These are phyloP conservation scores for Triticum turgidum DNA, from an alignment of 176 grass and related monocot species.

Conservation along the genomic window DNA sequence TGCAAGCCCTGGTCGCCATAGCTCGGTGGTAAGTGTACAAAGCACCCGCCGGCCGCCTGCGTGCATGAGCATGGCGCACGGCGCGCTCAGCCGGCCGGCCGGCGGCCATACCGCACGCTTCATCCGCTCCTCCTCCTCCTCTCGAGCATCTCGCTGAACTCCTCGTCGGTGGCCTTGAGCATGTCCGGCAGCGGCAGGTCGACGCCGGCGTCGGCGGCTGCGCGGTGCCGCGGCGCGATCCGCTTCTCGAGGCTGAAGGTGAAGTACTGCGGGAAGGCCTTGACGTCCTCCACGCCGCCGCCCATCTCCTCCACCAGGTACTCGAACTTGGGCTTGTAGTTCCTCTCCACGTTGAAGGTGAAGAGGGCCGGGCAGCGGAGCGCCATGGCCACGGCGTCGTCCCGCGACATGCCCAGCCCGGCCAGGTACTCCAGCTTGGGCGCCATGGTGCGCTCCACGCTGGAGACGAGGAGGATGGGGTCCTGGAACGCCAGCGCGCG, in stretches of 20 bases:
- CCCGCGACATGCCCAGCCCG: constrained; percentile 39
- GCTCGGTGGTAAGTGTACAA: background rate
- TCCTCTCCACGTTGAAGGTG: constrained; percentile 67
- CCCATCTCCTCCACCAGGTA: constrained; percentile 54
- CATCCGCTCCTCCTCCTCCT: constrained; percentile 6
- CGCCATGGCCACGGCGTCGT: constrained; percentile 52
- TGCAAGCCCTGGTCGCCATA: background rate
- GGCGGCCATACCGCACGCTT: too few relatives aligned
- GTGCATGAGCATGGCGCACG: background rate
- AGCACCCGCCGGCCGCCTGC: background rate
- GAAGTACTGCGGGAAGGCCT: constrained; percentile 84
- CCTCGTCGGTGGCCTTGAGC: constrained; percentile 67
- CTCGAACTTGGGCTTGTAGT: constrained; percentile 67
- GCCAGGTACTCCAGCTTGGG: constrained; percentile 59
- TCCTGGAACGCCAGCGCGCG: constrained; percentile 47
- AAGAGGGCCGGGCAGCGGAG: constrained; percentile 56
- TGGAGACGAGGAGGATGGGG: constrained; percentile 69
- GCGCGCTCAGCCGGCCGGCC: background rate
- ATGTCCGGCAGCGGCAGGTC: constrained; percentile 47
- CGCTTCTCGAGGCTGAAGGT: constrained; percentile 68
- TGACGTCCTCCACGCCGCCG: constrained; percentile 64
- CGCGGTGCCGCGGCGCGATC: constrained; percentile 62
- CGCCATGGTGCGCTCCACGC: constrained; percentile 60
- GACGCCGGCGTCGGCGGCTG: constrained; percentile 44
- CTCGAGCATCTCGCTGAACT: constrained; percentile 61